These are phyloP conservation scores for Fusarium duplospermum DNA, from an alignment of 2,329 filamentous ascomycete species.

Conservation along the genomic window DNA sequence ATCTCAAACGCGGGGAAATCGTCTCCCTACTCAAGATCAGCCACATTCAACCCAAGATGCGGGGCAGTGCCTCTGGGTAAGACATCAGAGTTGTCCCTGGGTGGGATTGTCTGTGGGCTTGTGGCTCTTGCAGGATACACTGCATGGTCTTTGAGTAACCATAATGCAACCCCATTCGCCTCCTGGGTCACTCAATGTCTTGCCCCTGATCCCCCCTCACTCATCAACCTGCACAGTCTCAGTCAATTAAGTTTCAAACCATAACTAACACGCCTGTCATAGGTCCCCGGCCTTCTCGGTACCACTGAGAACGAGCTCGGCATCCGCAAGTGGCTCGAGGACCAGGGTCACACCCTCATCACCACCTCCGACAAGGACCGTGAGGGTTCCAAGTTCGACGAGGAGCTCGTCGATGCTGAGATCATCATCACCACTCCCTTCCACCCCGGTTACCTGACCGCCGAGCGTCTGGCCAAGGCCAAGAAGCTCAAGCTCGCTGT, in stretches of 20 bases:
- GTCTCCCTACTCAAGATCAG: conserved; percentile 36
- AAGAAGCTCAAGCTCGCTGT: conserved; percentile 99
- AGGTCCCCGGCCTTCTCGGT: conserved; percentile 86
- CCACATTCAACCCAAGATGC: conserved; percentile 37
- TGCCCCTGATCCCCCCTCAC: conserved; percentile 4
- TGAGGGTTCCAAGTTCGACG: conserved; percentile 90
- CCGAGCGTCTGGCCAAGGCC: conserved; percentile 94
- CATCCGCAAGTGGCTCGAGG: conserved; percentile 96
- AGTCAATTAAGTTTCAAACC: conserved; percentile 24
- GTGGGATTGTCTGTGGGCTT: conserved; percentile 17
- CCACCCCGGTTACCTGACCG: conserved; percentile 97
- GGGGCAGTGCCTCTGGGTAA: conserved; percentile 30
- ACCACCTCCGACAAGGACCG: conserved; percentile 99
- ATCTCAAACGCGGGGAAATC: conserved; percentile 47
- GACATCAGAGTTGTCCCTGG: conserved; percentile 16
- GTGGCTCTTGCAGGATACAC: conserved; percentile 25
- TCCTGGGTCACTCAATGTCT: conserved; percentile 12
- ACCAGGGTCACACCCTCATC: conserved; percentile 93
- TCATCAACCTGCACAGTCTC: not conserved
- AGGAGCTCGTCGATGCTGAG: conserved; percentile 96
- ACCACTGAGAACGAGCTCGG: conserved; percentile 99
- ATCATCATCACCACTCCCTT: conserved; percentile 99
- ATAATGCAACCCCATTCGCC: conserved; percentile 30
- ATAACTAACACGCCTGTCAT: conserved; percentile 29
- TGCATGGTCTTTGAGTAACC: conserved; percentile 13